phyloP scores from a whole-genome alignment of 768 basidiomycete species.

The Suillus variegatus region DNA sequence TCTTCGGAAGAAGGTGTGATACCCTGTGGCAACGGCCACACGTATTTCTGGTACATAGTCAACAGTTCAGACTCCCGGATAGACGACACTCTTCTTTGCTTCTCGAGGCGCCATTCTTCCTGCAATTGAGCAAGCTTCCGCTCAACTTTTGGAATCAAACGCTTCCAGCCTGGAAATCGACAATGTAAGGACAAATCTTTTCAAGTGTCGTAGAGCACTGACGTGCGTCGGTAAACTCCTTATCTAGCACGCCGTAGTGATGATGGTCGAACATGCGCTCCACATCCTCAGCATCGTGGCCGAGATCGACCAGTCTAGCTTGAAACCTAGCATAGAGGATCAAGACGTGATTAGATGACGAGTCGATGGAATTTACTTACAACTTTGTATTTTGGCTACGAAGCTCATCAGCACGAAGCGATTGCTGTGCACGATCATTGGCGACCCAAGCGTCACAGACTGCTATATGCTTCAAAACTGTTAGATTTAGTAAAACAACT shows the following conservation, averaged over 20 bases:
- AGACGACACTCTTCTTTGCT: neutral
- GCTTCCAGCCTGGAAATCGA: conserved; percentile 1
- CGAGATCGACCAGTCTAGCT: neutral
- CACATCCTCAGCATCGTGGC: neutral
- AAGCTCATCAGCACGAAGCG: neutral
- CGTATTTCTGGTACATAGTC: neutral
- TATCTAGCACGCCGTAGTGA: neutral
- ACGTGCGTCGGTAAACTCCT: conserved; percentile 6
- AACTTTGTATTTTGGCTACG: neutral
- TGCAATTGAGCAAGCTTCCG: neutral
- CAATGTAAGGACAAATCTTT: too few species aligned
- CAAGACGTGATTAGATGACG: neutral
- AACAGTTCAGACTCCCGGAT: neutral
- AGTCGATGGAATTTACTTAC: neutral
- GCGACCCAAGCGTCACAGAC: neutral
- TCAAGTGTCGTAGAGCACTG: neutral
- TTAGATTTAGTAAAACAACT: neutral
- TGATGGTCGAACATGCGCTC: neutral
- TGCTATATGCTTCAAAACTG: neutral
- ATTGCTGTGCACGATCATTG: neutral
- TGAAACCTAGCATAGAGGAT: neutral
- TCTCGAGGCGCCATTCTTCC: neutral
- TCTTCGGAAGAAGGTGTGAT: neutral
- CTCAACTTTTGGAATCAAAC: neutral
- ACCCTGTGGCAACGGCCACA: neutral